Evolutionary conservation across 331 rosid species (phyloP), one percentile per base, ranked within the genome.

Genomic region (Acacia concinna): DNA sequence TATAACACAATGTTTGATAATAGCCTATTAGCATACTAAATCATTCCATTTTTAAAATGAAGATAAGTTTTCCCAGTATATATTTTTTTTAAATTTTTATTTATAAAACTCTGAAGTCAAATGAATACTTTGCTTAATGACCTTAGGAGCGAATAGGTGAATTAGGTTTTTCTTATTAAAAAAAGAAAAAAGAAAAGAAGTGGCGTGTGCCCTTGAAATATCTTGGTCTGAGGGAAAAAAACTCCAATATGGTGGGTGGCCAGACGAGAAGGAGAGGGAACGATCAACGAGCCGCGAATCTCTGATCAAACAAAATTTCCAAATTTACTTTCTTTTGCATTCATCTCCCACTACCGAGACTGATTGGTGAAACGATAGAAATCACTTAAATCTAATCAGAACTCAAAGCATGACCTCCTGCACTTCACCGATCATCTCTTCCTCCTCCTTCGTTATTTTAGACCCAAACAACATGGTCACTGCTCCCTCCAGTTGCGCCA

Each of bases 401-500:
- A 37, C n/a, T n/a, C n/a, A 15, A 27, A 40, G 31, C 65, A 69
- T 72, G 79, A 77, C 56, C 44, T 41, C 40, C 74, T 15, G 64
- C 54, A 69, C 38, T 51, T 27, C 78, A 21, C 46, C 78, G 8
- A 47, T 54, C 23, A 25, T 37, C 49, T 54, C 52, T 34, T 73
- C 51, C 35, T 51, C 35, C 21, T 49, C 66, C n/a, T 73, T 47
- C 27, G 32, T 27, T 3, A 68, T 68, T 68, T 21, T 17, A 21
- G 73, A 68, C 34, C 32, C 32, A 25, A 70, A 34, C 47, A 73
- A 34, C 78, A 74, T 62, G 75, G 70, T 69, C 20, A 79, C 78
- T 70, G 74, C 73, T 4, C 75, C 81, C 75, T 71, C 84, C 0
- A 83, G 47, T 47, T 62, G 83, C 66, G 23, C 54, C 12, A 78